Percentiles rank a stretch among this genome's conserved stretches.
phyloP scores from a whole-genome alignment of 2,329 filamentous ascomycete genomes.

The Epichloe hybrida region DNA sequence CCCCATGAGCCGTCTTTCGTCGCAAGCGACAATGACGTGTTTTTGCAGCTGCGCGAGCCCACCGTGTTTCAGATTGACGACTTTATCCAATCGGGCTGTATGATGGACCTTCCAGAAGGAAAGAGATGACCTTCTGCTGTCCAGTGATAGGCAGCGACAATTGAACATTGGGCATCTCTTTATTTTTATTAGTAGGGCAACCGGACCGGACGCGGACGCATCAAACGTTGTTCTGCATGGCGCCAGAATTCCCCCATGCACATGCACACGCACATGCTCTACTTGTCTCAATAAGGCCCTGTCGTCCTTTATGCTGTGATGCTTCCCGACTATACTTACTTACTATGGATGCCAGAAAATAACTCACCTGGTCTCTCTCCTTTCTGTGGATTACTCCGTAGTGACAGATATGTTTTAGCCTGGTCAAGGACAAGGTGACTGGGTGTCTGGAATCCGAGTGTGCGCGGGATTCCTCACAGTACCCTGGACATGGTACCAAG shows the following conservation, averaged over 20 bases:
- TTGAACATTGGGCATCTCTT: not conserved
- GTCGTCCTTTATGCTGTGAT: not conserved
- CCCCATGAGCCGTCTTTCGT: no score
- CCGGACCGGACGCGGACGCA: not conserved
- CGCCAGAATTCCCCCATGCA: not conserved
- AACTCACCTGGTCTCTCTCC: constrained; percentile 1
- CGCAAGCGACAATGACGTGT: no score
- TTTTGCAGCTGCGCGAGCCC: not conserved
- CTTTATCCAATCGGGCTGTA: not conserved
- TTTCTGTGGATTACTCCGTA: not conserved
- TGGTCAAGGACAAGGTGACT: not conserved
- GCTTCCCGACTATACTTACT: not conserved
- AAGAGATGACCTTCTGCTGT: not conserved
- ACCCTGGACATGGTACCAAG: not conserved
- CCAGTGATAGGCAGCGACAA: not conserved
- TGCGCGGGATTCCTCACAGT: not conserved
- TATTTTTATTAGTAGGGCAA: no score
- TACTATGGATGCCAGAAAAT: not conserved
- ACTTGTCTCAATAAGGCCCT: not conserved
- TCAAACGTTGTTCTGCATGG: not conserved
- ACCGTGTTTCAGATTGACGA: not conserved
- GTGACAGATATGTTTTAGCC: not conserved
- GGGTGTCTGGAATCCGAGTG: not conserved
- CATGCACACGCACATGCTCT: not conserved
- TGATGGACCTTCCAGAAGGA: not conserved